Conservation (phyloP, 1,139 yeast genomes). For the Candida sp. region DNA sequence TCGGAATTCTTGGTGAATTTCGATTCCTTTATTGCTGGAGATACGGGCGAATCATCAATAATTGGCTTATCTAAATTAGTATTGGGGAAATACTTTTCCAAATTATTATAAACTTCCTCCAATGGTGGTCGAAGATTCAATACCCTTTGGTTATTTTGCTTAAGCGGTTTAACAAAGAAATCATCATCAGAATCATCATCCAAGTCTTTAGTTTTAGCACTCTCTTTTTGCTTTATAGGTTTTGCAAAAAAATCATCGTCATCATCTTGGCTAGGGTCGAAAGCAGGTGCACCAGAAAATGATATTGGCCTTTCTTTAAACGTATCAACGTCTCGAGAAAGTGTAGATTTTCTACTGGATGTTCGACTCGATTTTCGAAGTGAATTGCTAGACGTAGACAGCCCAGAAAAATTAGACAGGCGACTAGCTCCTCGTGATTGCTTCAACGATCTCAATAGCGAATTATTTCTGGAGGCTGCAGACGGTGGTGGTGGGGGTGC, state of each 20-base stretch:
- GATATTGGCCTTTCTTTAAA: slow-evolving; percentile 66
- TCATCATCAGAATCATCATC: slow-evolving; percentile 23
- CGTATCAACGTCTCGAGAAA: slow-evolving; percentile 34
- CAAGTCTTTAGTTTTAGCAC: slow-evolving; percentile 9
- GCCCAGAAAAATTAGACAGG: slow-evolving; percentile 1
- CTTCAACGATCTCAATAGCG: neutral
- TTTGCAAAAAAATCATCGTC: slow-evolving; percentile 65
- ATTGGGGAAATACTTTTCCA: slow-evolving; percentile 89
- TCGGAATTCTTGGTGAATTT: slow-evolving; percentile 1
- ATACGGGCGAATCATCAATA: slow-evolving; percentile 71
- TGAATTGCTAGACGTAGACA: neutral
- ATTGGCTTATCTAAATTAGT: slow-evolving; percentile 93
- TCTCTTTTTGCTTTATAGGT: slow-evolving; percentile 20
- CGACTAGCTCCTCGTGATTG: slow-evolving; percentile 1
- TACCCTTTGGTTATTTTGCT: slow-evolving; percentile 1
- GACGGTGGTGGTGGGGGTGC: slow-evolving; percentile 73
- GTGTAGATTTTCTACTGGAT: slow-evolving; percentile 13
- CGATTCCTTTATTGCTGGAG: slow-evolving; percentile 32
- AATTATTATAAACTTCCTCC: slow-evolving; percentile 86
- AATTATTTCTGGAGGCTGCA: neutral
- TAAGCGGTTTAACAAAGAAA: slow-evolving; percentile 17
- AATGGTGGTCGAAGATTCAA: slow-evolving; percentile 85
- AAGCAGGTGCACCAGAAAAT: slow-evolving; percentile 71
- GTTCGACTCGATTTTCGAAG: neutral
- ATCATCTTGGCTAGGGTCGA: slow-evolving; percentile 37